Base-by-base conservation (phyloP, 2,329 filamentous ascomycete species). In the Pseudogymnoascus sp. region DNA sequence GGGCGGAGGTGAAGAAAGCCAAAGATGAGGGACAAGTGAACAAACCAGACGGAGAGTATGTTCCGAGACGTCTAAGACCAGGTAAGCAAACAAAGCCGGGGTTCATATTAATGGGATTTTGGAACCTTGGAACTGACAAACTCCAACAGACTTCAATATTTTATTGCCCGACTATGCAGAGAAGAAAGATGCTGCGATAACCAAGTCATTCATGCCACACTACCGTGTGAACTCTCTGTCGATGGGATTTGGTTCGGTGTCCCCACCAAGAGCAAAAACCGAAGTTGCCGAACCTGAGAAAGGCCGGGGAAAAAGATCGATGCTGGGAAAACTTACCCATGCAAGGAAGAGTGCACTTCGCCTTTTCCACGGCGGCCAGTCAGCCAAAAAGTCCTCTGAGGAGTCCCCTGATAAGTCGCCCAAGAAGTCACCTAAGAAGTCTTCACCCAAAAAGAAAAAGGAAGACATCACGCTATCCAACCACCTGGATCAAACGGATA, bases 61-160 rank as follows among this genome's bases (percentile, higher is more conserved):
- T 56, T 56, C 46, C 46, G 8, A 56, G 46, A 16, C 46, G 46
- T 56, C 46, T 56, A 33, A 56, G 46, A 56, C 46, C 46, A 56
- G 46, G 46, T 56, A 10, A 56, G 26, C 5, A 31, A 19, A 31
- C 46, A 16, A 33, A 33, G 28, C 10, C 46, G 2, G 16, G 8
- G 4, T 56, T 56, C 10, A 19, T n/a, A 33, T 33, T 2, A 12
- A 16, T 33, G 4, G 10, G 19, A 56, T 19, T 11, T 33, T 31
- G 46, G 46, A 28, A 28, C 46, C n/a, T 53, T 16, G 41, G 16
- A 53, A 56, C 26, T 56, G 5, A 56, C 46, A 56, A 31, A 19
- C 26, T 19, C 28, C 2, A 53, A 56, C n/a, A 56, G 46, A n/a
- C 46, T 56, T 56, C 46, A 56, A 56, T 19, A 56, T 56, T 33